Evolutionary conservation across 352 stramenopile genomes (phyloP).

Genomic region (Thalassiosira mediterranea): DNA sequence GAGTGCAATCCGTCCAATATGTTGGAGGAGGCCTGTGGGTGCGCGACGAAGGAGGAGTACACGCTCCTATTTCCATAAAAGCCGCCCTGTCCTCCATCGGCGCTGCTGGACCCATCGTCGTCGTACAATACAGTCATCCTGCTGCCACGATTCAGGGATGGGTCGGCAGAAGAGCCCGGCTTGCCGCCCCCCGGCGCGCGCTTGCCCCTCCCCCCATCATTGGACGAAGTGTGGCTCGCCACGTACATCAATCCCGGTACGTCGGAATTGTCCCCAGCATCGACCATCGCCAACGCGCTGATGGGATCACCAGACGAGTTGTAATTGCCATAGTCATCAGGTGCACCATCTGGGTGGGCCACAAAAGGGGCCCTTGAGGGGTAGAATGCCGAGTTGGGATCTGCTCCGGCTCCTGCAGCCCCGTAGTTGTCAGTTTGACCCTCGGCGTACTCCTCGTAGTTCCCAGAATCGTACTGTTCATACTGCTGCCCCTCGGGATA

Average conservation of each 20-base stretch:
- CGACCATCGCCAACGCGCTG: conserved; percentile 57
- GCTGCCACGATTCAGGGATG: conserved; percentile 23
- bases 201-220: conserved; percentile 6
- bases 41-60: conserved; percentile 72
- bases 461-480: neutral
- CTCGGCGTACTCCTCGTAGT: neutral
- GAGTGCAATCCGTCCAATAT: conserved; percentile 59
- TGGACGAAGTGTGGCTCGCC: conserved; percentile 63
- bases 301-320: conserved; percentile 61
- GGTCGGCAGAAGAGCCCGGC: too few relatives aligned
- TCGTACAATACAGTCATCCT: conserved; percentile 49
- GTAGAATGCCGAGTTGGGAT: conserved; percentile 24
- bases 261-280: conserved; percentile 6
- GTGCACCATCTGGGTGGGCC: conserved; percentile 25
- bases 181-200: too few relatives aligned
- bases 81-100: conserved; percentile 1
- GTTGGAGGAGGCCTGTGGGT: conserved; percentile 56
- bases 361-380: conserved; percentile 26
- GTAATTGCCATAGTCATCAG: conserved; percentile 39
- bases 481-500: neutral
- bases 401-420: neutral
- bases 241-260: conserved; percentile 58
- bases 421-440: conserved; percentile 13
- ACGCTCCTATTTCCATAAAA: conserved; percentile 46
- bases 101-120: conserved; percentile 35